These are phyloP conservation scores for Cunninghamia lanceolata DNA, from an alignment of 75 land plant genomes.

Conservation along the genomic window DNA sequence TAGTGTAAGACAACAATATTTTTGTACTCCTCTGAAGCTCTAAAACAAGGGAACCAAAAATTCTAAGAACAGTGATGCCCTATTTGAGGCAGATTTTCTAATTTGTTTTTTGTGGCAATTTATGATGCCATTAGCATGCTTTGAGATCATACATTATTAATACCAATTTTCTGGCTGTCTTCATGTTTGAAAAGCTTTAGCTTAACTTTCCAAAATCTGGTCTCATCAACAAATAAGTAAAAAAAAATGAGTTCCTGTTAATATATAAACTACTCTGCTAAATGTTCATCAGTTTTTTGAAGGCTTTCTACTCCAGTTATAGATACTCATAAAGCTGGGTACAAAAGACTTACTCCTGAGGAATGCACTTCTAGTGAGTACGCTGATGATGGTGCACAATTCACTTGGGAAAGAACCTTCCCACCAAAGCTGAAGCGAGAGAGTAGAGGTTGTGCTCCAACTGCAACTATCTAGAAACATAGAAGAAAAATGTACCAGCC, in stretches of 20 bases:
- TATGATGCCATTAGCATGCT: neutral
- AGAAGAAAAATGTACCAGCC: neutral
- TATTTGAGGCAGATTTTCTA: neutral
- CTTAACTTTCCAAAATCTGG: neutral
- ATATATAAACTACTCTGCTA: neutral
- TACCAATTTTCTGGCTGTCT: neutral
- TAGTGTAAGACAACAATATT: neutral
- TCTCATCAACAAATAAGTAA: neutral
- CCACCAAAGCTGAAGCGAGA: constrained; percentile 70
- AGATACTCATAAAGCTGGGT: neutral
- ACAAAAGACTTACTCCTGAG: constrained; percentile 56
- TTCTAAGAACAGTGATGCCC: neutral
- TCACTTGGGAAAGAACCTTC: constrained; percentile 59
- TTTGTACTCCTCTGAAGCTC: neutral
- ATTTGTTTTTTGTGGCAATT: neutral
- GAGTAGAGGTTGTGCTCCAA: constrained; percentile 73
- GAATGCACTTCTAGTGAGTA: constrained; percentile 72
- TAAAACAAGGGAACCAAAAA: neutral
- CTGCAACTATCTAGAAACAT: constrained; percentile 58
- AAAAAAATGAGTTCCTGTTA: neutral
- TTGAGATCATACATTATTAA: neutral
- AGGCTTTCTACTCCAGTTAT: neutral
- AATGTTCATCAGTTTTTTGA: neutral
- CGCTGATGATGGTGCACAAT: constrained; percentile 73
- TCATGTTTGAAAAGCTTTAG: neutral